Conservation (phyloP, 2,329 filamentous ascomycete genomes). For the Penicillium oxalicum region DNA sequence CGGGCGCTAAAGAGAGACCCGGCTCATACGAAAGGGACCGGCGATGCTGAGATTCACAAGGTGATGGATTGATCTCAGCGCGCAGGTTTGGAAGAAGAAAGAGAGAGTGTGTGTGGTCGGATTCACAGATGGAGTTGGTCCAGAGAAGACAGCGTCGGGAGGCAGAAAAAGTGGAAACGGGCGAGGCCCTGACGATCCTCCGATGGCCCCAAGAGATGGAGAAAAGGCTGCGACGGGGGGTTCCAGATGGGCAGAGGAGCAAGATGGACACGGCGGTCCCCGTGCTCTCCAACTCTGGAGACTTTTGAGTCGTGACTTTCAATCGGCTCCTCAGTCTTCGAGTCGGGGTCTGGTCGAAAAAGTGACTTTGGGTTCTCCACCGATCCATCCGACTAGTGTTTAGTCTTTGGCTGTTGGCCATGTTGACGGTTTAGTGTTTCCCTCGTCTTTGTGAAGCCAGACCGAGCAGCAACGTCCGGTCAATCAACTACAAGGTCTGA, state of each 20-base stretch:
- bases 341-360: neutral
- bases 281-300: conserved; percentile 6
- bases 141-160: conserved; percentile 13
- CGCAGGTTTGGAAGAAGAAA: neutral
- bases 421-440: too few species aligned
- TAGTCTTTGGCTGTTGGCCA: too few species aligned
- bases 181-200: conserved; percentile 21
- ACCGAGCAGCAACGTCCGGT: too few species aligned
- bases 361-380: too few species aligned
- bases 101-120: neutral
- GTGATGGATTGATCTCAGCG: too few species aligned
- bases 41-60: too few species aligned
- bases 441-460: too few species aligned
- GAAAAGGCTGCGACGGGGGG: neutral
- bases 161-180: conserved; percentile 10
- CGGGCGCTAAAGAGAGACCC: neutral
- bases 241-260: neutral
- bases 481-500: too few species aligned
- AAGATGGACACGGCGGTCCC: conserved; percentile 2
- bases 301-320: neutral
- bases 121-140: neutral
- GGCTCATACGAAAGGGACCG: neutral
- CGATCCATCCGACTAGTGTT: too few species aligned
- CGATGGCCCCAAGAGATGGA: conserved; percentile 11
- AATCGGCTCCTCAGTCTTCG: neutral